These are phyloP conservation scores for Plenodomus tracheiphilus DNA, from an alignment of 2,329 filamentous ascomycete species.

Conservation along the genomic window DNA sequence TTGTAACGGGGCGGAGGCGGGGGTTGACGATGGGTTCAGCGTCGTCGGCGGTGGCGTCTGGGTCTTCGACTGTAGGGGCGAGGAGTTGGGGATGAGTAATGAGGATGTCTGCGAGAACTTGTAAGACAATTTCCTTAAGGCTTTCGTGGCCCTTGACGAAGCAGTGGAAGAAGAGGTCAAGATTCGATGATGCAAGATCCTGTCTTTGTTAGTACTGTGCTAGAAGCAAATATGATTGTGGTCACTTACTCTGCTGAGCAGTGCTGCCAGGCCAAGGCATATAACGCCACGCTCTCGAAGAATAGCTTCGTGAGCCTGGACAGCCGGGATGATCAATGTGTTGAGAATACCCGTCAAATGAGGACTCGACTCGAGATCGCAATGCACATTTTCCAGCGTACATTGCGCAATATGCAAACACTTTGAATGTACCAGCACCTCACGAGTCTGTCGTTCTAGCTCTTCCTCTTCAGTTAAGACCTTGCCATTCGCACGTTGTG, in stretches of 20 bases:
- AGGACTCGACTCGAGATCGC: constrained; percentile 83
- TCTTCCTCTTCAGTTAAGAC: constrained; percentile 55
- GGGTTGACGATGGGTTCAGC: constrained; percentile 34
- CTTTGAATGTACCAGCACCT: constrained; percentile 98
- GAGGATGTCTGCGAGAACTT: constrained; percentile 91
- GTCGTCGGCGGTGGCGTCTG: constrained; percentile 48
- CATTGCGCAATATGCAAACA: constrained; percentile 96
- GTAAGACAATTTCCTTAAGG: constrained; percentile 84
- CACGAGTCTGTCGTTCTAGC: constrained; percentile 75
- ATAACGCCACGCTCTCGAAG: constrained; percentile 88
- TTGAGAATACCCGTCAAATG: constrained; percentile 98
- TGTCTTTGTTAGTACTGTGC: constrained; percentile 32
- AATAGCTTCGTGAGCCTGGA: constrained; percentile 88
- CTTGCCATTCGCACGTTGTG: constrained; percentile 39
- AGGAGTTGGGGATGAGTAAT: constrained; percentile 85
- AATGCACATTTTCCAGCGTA: constrained; percentile 91
- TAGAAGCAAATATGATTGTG: neutral
- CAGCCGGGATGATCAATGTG: constrained; percentile 92
- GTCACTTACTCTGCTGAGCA: constrained; percentile 74
- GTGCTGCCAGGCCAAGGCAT: constrained; percentile 86
- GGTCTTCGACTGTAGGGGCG: constrained; percentile 54
- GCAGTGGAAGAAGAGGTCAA: constrained; percentile 92
- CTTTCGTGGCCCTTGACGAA: constrained; percentile 90
- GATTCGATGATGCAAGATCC: constrained; percentile 87
- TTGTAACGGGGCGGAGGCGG: constrained; percentile 68